These are phyloP conservation scores for Pezicula neosporulosa DNA, from an alignment of 2,329 filamentous ascomycete genomes.

Conservation along the genomic window DNA sequence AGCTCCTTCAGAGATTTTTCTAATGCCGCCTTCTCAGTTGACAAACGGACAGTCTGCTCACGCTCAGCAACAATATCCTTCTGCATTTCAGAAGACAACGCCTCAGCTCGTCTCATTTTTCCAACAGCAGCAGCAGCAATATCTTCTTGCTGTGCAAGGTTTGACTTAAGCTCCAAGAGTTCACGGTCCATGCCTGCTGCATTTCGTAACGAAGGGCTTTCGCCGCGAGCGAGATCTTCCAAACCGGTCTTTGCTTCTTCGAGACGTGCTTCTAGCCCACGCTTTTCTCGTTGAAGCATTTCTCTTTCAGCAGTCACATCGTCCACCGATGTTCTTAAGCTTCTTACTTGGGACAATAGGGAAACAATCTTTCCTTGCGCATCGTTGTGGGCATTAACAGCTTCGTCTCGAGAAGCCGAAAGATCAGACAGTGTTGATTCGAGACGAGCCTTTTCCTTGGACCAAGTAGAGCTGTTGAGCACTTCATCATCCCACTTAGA, in stretches of 20 bases:
- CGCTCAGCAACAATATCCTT: conserved; percentile 87
- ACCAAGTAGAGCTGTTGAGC: conserved; percentile 95
- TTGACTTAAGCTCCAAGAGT: conserved; percentile 83
- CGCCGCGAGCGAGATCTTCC: conserved; percentile 81
- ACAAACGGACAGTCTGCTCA: conserved; percentile 75
- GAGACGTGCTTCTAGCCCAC: conserved; percentile 77
- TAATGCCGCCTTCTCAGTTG: conserved; percentile 84
- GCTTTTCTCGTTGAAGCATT: conserved; percentile 82
- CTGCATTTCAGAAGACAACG: conserved; percentile 82
- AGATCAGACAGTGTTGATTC: conserved; percentile 88
- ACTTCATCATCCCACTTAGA: conserved; percentile 99
- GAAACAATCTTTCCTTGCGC: conserved; percentile 91
- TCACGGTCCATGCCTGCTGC: conserved; percentile 87
- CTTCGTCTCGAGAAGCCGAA: conserved; percentile 88
- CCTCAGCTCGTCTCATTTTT: conserved; percentile 95
- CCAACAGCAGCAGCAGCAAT: conserved; percentile 87
- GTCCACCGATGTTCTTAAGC: conserved; percentile 78
- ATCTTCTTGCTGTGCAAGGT: conserved; percentile 88
- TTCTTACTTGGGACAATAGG: conserved; percentile 84
- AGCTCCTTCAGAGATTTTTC: conserved; percentile 91
- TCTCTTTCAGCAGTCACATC: conserved; percentile 85
- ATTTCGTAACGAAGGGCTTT: conserved; percentile 83
- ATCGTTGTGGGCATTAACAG: conserved; percentile 88
- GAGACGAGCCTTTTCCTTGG: conserved; percentile 91
- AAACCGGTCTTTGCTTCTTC: conserved; percentile 84